Percentiles rank a stretch among this genome's conserved stretches.
Conservation (phyloP, 2,329 filamentous ascomycete genomes). For the Plenodomus tracheiphilus region DNA sequence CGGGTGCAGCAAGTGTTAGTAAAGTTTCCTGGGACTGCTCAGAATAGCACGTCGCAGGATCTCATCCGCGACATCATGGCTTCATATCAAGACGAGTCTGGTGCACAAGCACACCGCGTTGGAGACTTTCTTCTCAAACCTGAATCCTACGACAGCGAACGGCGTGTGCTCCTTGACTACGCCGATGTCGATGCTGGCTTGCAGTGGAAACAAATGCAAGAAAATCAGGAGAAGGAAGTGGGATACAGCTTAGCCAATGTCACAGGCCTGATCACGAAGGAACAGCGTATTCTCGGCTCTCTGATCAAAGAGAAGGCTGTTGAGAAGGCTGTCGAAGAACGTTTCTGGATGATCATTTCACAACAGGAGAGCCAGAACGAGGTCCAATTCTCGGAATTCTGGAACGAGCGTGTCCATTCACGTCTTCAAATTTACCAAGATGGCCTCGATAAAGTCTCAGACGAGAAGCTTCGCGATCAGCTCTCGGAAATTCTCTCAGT, state of each 20-base stretch:
- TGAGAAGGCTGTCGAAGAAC: slow-evolving; percentile 24
- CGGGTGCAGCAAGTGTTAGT: neutral
- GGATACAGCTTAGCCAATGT: slow-evolving; percentile 29
- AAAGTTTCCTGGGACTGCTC: neutral
- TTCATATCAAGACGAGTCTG: neutral
- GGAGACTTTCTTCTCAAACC: slow-evolving; percentile 25
- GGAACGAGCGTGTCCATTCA: slow-evolving; percentile 35
- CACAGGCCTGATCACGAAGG: slow-evolving; percentile 6
- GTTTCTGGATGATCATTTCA: slow-evolving; percentile 29
- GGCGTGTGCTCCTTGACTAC: slow-evolving; percentile 15
- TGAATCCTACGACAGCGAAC: slow-evolving; percentile 8
- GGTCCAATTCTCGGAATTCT: slow-evolving; percentile 34
- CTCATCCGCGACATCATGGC: neutral
- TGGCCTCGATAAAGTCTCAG: slow-evolving; percentile 26
- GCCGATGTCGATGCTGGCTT: slow-evolving; percentile 22
- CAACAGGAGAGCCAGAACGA: slow-evolving; percentile 35
- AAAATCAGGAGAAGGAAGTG: slow-evolving; percentile 21
- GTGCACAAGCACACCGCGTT: neutral
- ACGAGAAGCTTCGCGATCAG: slow-evolving; percentile 39
- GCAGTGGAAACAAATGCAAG: slow-evolving; percentile 30
- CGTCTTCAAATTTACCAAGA: slow-evolving; percentile 32
- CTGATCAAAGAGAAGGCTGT: slow-evolving; percentile 22
- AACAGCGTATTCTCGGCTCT: slow-evolving; percentile 11
- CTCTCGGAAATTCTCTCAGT: slow-evolving; percentile 36
- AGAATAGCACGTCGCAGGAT: neutral